Base-by-base conservation (phyloP, 106 monocot species). In the Dendrobium nobile region DNA sequence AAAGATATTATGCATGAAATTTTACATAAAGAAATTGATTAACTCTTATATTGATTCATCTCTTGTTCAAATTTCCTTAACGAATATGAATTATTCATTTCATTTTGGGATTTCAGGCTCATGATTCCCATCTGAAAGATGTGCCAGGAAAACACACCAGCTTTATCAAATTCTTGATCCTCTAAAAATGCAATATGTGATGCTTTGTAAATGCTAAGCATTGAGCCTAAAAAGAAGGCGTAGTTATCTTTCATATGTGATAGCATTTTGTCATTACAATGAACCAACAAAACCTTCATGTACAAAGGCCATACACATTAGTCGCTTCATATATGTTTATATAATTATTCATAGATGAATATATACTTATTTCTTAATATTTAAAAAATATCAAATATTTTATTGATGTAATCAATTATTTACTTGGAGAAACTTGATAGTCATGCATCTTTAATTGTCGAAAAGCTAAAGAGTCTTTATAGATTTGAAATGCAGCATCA, bases 81-180 rank as follows among this genome's bases (percentile, higher is more conserved):
- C 17, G 9, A 17, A 40, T 28, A 7, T 17, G 28, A 44, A 40
- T 9, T 17, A 19, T 75, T 54, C 15, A 67, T 28, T 9, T 19
- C 20, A 43, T 7, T 10, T 51, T 51, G 10, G 0, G 2, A 13
- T 51, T 51, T 51, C 3, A 13, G 0, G 13, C 51, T 13, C 9
- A 68, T 47, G 7, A 78, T 5, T 58, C 48, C 68, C 75, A 77
- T 87, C 2, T 51, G 37, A 26, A 87, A 40, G 37, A 84, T 45
- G 40, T 79, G 75, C 13, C 0, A 31, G 7, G 79, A 3, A 15
- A 87, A 82, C 10, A 15, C n/a, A n/a, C 72, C 43, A 0, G 79
- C 87, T 9, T 58, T 78, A 13, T 87, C 75, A 5, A 87, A 79
- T n/a, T 87, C 79, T 26, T n/a, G 22, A 22, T 87, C 87, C 40